phyloP scores from a whole-genome alignment of 1,139 yeast species.

The Wickerhamiella pararugosa region DNA sequence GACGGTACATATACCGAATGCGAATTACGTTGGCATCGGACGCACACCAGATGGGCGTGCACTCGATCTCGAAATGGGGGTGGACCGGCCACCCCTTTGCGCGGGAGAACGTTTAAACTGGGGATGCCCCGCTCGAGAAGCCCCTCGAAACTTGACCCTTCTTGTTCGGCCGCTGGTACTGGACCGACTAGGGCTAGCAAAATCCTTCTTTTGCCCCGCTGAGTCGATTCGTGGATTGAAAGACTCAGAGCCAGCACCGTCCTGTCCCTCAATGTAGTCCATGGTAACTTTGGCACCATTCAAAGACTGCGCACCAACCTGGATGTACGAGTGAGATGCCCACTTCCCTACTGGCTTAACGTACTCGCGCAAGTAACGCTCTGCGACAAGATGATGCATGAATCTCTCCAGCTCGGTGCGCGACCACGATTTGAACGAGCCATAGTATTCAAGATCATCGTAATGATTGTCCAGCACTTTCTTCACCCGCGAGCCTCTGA shows the following conservation, averaged over 20 bases:
- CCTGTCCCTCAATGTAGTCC: constrained; percentile 24
- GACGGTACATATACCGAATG: no score
- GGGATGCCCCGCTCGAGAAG: no score
- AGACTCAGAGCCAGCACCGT: neutral
- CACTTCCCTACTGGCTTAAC: constrained; percentile 37
- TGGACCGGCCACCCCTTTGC: no score
- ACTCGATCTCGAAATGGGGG: no score
- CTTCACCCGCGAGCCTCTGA: constrained; percentile 54
- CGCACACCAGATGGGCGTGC: no score
- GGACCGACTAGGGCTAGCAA: no score
- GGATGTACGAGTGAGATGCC: constrained; percentile 64
- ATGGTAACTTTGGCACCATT: constrained; percentile 35
- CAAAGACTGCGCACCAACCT: constrained; percentile 39
- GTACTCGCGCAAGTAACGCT: constrained; percentile 48
- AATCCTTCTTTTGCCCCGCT: neutral
- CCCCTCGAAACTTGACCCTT: no score
- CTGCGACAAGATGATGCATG: constrained; percentile 59
- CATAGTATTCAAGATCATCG: constrained; percentile 45
- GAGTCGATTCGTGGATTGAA: neutral
- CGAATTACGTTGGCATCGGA: no score
- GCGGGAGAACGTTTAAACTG: no score
- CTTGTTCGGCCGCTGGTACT: no score
- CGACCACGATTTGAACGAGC: constrained; percentile 47
- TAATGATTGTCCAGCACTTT: constrained; percentile 53
- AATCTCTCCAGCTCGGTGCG: constrained; percentile 66